phyloP scores from a whole-genome alignment of 129 eudicot genomes.

The Solidago caesia region DNA sequence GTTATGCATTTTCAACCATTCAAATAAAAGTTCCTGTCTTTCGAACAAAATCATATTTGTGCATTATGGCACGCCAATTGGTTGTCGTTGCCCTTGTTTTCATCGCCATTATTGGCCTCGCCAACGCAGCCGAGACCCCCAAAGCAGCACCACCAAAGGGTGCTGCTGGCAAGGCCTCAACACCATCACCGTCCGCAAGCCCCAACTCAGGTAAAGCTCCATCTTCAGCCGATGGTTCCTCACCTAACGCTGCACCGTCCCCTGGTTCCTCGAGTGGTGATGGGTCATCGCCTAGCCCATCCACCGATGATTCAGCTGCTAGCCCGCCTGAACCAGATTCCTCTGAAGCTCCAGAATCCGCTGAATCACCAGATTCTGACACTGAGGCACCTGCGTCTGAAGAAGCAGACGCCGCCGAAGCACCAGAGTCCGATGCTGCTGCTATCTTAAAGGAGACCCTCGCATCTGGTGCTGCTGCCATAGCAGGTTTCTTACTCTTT shows the following conservation, averaged over 20 bases:
- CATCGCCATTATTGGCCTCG: slow-evolving; percentile 41
- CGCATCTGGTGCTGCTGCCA: slow-evolving; percentile 41
- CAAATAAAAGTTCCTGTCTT: not conserved
- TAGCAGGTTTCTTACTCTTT: slow-evolving; percentile 44
- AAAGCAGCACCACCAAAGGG: slow-evolving; percentile 22
- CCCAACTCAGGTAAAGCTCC: slow-evolving; percentile 12
- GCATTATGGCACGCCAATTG: slow-evolving; percentile 54
- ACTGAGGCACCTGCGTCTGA: not conserved
- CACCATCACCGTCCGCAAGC: slow-evolving; percentile 11
- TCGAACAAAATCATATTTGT: slow-evolving; percentile 1
- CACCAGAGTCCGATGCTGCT: slow-evolving; percentile 5
- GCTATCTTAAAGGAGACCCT: slow-evolving; percentile 35
- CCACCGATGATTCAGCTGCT: slow-evolving; percentile 27
- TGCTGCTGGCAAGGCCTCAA: not conserved
- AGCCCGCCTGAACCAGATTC: slow-evolving; percentile 19
- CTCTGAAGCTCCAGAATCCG: slow-evolving; percentile 25
- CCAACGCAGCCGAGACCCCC: slow-evolving; percentile 35
- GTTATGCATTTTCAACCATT: slow-evolving; percentile 6
- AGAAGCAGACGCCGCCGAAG: slow-evolving; percentile 13
- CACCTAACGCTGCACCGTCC: slow-evolving; percentile 29
- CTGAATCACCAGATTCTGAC: slow-evolving; percentile 24
- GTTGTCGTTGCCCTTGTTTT: slow-evolving; percentile 39
- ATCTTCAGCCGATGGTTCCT: slow-evolving; percentile 5
- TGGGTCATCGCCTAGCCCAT: slow-evolving; percentile 39
- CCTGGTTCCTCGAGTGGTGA: slow-evolving; percentile 38